These are phyloP conservation scores for Alloteropsis angusta DNA, from an alignment of 202 grass and related monocot genomes.

Conservation along the genomic window DNA sequence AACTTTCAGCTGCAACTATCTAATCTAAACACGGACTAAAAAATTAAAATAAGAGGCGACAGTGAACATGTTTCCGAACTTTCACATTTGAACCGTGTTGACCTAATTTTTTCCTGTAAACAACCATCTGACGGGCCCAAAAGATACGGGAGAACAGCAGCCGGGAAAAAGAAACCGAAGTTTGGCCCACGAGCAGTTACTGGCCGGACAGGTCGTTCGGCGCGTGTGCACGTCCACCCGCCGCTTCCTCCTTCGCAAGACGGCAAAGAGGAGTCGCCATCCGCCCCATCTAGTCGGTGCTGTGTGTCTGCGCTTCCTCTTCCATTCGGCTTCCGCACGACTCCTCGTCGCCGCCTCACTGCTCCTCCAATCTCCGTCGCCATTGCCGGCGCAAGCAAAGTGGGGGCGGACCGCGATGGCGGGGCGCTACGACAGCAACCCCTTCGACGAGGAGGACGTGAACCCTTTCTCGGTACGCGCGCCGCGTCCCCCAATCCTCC, in stretches of 20 bases:
- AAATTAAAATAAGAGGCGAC: too few species aligned
- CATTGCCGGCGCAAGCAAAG: slow-evolving; percentile 20
- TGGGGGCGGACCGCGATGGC: slow-evolving; percentile 42
- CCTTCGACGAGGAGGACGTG: slow-evolving; percentile 96
- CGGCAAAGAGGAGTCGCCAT: slow-evolving; percentile 10
- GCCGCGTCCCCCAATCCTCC: not conserved
- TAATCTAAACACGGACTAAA: too few species aligned
- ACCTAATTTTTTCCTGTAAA: not conserved
- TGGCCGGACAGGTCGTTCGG: not conserved
- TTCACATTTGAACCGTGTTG: not conserved
- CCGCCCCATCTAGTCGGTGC: slow-evolving; percentile 3
- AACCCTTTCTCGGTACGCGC: slow-evolving; percentile 86
- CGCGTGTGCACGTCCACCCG: slow-evolving; percentile 17
- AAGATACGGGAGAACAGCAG: not conserved
- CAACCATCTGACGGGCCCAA: not conserved
- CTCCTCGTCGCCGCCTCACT: not conserved
- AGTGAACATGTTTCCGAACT: too few species aligned
- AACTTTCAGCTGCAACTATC: too few species aligned
- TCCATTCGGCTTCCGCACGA: slow-evolving; percentile 22
- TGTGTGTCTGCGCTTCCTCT: not conserved
- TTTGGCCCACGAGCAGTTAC: slow-evolving; percentile 14
- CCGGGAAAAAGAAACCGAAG: not conserved
- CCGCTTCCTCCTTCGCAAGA: not conserved
- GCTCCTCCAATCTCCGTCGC: slow-evolving; percentile 18
- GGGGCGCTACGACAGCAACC: slow-evolving; percentile 76